Conservation (phyloP, 805 yeast species). For the Zygoascus flipseniorum region DNA sequence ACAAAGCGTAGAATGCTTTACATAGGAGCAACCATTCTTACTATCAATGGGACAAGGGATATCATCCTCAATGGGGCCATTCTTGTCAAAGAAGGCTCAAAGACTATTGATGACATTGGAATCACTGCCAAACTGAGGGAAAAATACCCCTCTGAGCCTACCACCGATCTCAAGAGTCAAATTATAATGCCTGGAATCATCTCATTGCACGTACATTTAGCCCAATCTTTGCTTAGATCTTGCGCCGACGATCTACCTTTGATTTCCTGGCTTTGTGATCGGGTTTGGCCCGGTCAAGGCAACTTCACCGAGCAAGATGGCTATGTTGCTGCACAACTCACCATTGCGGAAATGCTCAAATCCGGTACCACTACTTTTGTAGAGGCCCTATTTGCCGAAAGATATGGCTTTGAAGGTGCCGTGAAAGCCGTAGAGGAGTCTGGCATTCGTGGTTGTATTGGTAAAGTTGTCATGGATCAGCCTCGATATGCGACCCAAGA, state of each 20-base stretch:
- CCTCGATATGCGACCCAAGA: constrained; percentile 11
- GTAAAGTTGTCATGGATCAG: constrained; percentile 13
- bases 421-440: constrained; percentile 8
- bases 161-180: constrained; percentile 7
- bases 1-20: constrained; percentile 23
- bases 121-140: constrained; percentile 3
- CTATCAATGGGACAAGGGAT: constrained; percentile 6
- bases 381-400: constrained; percentile 12
- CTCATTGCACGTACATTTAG: constrained; percentile 13
- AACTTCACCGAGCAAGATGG: constrained; percentile 13
- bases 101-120: constrained; percentile 8
- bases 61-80: constrained; percentile 11
- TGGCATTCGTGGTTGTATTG: constrained; percentile 8
- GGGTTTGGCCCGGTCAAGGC: constrained; percentile 16
- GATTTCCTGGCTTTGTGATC: constrained; percentile 13
- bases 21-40: constrained; percentile 32
- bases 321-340: constrained; percentile 10
- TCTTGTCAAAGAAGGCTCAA: constrained; percentile 3
- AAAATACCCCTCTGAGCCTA: constrained; percentile 5
- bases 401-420: constrained; percentile 11
- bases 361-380: constrained; percentile 15
- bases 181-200: constrained; percentile 13
- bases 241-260: constrained; percentile 13
- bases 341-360: constrained; percentile 16
- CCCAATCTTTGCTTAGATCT: constrained; percentile 11